Evolutionary conservation across 139 green algal species (phyloP), one percentile per base, ranked within the genome.

Genomic region (Ettlia oleoabundans): DNA sequence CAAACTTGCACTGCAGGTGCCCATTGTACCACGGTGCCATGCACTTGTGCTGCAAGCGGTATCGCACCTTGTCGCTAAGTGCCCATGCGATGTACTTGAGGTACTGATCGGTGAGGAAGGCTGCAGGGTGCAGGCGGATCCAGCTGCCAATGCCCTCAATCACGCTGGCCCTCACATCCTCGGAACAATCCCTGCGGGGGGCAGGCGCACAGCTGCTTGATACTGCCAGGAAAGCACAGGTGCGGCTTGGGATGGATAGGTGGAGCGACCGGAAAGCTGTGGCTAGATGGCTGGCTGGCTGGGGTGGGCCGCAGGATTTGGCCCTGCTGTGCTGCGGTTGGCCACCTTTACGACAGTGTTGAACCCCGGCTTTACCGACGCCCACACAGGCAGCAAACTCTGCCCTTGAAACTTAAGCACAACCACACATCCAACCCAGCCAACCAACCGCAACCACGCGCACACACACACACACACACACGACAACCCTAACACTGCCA

Each of bases 81-180:
- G 92, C 91, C 96, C 96, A 99, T 8, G 93, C 96, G n/a, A 99
- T 76, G 91, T 99, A 99, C 88, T 99, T 98, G 73, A 99, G 91
- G 89, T 98, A 97, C 1, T 86, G 37, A 77, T 98, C 94, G 24
- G 88, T 82, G 52, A 98, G 86, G 85, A 96, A 99, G 58, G 88
- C 76, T 1, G 89, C 72, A 15, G 96, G 96, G 62, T 91, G 67
- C 13, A 82, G 66, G 28, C 37, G n/a, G 22, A 96, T 91, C 96
- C 96, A 99, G 69, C 76, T 21, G 1, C 94, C 95, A n/a, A 99
- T 87, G n/a, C 89, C 85, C 33, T 85, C 70, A 30, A 98, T 93
- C 30, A 96, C 92, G 0, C 88, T 80, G 28, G 86, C 80, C 13
- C 96, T 89, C 30, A 99, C 91, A 35, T 92, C 87, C 7, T 87